Conservation (phyloP, 2,329 filamentous ascomycete genomes). For the Monosporascus ibericus region DNA sequence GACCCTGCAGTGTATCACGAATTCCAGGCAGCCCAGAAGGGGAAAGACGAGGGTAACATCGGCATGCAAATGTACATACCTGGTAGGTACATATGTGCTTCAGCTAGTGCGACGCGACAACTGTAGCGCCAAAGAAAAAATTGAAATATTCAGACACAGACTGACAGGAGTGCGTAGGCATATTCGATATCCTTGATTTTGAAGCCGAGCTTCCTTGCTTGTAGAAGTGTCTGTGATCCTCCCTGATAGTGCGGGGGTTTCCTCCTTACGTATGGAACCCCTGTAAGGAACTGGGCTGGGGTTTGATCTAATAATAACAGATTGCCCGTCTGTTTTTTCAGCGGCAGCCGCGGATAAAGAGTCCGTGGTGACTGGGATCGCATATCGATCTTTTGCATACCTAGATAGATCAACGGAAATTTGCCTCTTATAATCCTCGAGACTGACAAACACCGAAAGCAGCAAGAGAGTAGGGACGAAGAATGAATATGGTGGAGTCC, state of each 20-base stretch:
- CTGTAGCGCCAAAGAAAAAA: not conserved
- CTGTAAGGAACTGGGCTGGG: not conserved
- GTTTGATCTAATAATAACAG: no score
- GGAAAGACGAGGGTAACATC: not conserved
- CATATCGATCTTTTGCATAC: no score
- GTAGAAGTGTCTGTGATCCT: not conserved
- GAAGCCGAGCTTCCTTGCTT: not conserved
- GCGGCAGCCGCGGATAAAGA: not conserved
- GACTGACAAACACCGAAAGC: no score
- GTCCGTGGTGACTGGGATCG: no score
- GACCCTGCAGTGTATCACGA: not conserved
- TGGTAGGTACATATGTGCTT: not conserved
- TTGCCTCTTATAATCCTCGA: no score
- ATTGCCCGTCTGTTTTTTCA: not conserved
- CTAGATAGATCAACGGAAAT: no score
- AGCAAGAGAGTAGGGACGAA: no score
- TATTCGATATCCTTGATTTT: not conserved
- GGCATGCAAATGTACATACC: not conserved
- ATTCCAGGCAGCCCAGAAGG: not conserved
- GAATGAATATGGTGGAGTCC: no score
- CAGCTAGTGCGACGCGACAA: not conserved
- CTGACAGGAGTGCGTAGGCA: no score
- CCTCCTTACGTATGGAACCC: not conserved
- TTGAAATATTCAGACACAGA: no score
- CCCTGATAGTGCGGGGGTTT: not conserved